These are phyloP conservation scores for Camellia granthamiana DNA, from an alignment of 148 eudicot genomes.

Conservation along the genomic window DNA sequence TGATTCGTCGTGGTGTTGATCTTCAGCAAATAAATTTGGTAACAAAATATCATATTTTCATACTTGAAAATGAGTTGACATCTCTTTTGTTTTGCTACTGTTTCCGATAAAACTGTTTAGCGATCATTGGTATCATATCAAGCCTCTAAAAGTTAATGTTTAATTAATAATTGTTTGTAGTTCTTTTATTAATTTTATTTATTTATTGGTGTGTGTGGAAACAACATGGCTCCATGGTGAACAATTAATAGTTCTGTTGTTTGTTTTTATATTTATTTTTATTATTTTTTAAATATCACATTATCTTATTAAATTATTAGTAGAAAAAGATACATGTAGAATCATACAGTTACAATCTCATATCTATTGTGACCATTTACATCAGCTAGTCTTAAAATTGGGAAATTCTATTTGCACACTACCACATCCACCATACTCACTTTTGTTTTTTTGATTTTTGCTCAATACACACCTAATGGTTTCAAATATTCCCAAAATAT, in stretches of 20 bases:
- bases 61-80: neutral
- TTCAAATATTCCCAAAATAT: too few relatives aligned
- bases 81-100: neutral
- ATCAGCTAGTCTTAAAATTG: too few relatives aligned
- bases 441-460: too few relatives aligned
- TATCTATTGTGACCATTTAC: too few relatives aligned
- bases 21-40: slow-evolving; percentile 77
- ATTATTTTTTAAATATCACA: neutral
- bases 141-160: neutral
- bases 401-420: too few relatives aligned
- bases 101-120: neutral
- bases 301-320: neutral
- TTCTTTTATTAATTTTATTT: neutral
- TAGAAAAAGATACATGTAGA: neutral
- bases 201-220: neutral
- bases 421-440: too few relatives aligned
- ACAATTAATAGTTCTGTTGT: neutral
- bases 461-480: too few relatives aligned
- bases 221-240: neutral
- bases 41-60: slow-evolving; percentile 18
- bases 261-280: too few relatives aligned
- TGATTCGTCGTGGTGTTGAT: slow-evolving; percentile 81
- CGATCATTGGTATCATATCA: neutral
- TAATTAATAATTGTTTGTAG: neutral
- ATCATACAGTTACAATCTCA: neutral